Base-by-base conservation (phyloP, 2,329 filamentous ascomycete species). In the Emericellopsis cladophorae region DNA sequence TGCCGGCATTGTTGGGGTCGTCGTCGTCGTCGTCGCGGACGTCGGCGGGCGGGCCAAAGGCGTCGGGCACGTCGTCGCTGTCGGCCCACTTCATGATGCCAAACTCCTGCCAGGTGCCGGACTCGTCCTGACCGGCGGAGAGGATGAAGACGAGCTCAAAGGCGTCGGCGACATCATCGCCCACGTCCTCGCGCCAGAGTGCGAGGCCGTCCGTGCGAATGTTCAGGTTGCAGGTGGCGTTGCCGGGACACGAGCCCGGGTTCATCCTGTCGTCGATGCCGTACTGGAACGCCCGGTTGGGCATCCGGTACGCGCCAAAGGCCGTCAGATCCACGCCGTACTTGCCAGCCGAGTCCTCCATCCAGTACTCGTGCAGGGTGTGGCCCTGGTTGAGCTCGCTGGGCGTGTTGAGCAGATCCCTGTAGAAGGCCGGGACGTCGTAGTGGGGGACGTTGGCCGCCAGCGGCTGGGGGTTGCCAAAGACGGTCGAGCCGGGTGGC, bases 321-420 rank as follows among this genome's bases (percentile, higher is more conserved):
- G 65, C 64, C 0, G 68, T 72, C 50, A 74, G 46, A 42, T 73
- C 66, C 8, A 73, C 70, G 12, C 70, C 70, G 43, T 65, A 74
- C 15, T 64, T 60, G 3, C 70, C 70, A 11, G 60, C 65, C 1
- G 67, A 71, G 50, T 74, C 70, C 40, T 68, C 68, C 69, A 73
- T 74, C 70, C 70, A 74, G 48, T 74, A 74, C 51, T 74, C 68
- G 44, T 74, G 70, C 3, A 74, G 54, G 2, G 70, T 74, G 44
- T 72, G 70, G 4, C 62, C 62, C n/a, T 56, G 56, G 42, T 74
- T 73, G 24, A 73, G 50, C 4, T 68, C 65, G 32, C 55, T 61
- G 1, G 68, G 69, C 39, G 54, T 65, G 45, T 73, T 74, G 38
- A 73, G 57, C 4, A 73, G 54, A 44, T 73, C 66, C 24, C 59